Conservation (phyloP, 1,284 basidiomycete species). For the Puccinia triticina region DNA sequence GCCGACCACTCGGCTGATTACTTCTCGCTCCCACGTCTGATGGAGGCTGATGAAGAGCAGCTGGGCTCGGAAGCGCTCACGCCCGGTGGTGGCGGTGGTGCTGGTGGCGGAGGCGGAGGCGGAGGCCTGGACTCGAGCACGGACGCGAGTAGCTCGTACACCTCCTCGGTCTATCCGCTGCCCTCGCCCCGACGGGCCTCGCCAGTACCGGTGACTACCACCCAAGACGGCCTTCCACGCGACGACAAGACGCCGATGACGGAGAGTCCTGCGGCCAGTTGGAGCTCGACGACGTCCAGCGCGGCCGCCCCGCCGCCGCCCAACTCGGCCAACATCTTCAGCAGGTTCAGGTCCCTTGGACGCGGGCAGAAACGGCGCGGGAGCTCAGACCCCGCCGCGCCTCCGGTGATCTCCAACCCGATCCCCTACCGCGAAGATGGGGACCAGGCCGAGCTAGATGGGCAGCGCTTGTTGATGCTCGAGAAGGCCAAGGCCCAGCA, state of each 20-base stretch:
- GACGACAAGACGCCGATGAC: neutral
- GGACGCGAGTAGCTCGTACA: conserved; percentile 38
- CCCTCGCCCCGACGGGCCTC: conserved; percentile 4
- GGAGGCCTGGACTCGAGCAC: conserved; percentile 21
- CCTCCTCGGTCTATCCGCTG: conserved; percentile 32
- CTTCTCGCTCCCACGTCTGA: conserved; percentile 44
- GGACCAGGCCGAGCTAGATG: conserved; percentile 52
- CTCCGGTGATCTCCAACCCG: conserved; percentile 25
- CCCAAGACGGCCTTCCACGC: neutral
- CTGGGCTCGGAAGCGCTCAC: neutral
- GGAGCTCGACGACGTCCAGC: conserved; percentile 1
- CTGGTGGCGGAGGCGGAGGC: too few relatives aligned
- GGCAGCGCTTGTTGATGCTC: conserved; percentile 34
- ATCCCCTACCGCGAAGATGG: conserved; percentile 26
- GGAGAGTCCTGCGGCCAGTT: conserved; percentile 16
- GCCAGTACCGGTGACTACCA: conserved; percentile 19
- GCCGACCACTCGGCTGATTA: conserved; percentile 22
- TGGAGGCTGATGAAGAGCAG: conserved; percentile 37
- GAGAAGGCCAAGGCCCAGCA: conserved; percentile 60
- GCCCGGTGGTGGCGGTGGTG: too few relatives aligned
- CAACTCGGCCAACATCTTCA: conserved; percentile 39
- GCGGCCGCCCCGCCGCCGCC: neutral
- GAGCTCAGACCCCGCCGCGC: conserved; percentile 20
- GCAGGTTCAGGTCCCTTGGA: conserved; percentile 30
- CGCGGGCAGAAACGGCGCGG: conserved; percentile 37